A percentile compares a stretch with the other conserved stretches of the same genome.
Evolutionary conservation across 2,329 filamentous ascomycete species (phyloP).

Genomic region (Myriosclerotinia curreyana): DNA sequence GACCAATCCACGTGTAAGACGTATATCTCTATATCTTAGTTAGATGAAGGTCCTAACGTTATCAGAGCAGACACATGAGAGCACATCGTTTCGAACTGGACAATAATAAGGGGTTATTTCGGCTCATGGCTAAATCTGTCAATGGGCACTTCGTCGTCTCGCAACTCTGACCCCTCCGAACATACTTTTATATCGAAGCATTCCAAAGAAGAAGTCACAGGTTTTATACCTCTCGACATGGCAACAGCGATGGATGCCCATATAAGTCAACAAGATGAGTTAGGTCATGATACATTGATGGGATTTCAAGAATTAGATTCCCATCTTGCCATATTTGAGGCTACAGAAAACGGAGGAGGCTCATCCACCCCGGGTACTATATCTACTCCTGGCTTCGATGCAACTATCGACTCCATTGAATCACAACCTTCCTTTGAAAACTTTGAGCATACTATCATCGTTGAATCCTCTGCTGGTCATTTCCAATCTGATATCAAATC

Average conservation of each 20-base stretch:
- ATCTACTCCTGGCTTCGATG: conserved; percentile 34
- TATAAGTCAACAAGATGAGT: conserved; percentile 33
- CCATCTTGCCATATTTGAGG: conserved; percentile 40
- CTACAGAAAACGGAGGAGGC: conserved; percentile 32
- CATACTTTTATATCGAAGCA: conserved; percentile 36
- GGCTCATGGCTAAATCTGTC: conserved; percentile 33
- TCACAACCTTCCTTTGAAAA: conserved; percentile 25
- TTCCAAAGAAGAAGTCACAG: conserved; percentile 39
- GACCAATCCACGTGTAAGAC: conserved; percentile 38
- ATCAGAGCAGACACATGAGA: conserved; percentile 26
- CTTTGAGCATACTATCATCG: conserved; percentile 32
- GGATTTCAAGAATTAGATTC: conserved; percentile 41
- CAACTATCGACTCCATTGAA: conserved; percentile 30
- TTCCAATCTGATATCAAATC: conserved; percentile 24
- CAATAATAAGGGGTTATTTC: conserved; percentile 23
- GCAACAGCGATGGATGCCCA: conserved; percentile 39
- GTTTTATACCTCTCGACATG: conserved; percentile 40
- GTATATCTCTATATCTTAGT: conserved; percentile 33
- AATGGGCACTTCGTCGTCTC: conserved; percentile 36
- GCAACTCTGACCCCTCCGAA: conserved; percentile 29
- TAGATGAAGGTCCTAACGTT: conserved; percentile 31
- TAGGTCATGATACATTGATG: conserved; percentile 40
- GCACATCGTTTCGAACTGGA: conserved; percentile 16
- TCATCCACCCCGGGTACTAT: conserved; percentile 36
- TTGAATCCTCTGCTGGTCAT: conserved; percentile 31